phyloP scores from a whole-genome alignment of 139 green algal species.

The Mesotaenium endlicherianum region DNA sequence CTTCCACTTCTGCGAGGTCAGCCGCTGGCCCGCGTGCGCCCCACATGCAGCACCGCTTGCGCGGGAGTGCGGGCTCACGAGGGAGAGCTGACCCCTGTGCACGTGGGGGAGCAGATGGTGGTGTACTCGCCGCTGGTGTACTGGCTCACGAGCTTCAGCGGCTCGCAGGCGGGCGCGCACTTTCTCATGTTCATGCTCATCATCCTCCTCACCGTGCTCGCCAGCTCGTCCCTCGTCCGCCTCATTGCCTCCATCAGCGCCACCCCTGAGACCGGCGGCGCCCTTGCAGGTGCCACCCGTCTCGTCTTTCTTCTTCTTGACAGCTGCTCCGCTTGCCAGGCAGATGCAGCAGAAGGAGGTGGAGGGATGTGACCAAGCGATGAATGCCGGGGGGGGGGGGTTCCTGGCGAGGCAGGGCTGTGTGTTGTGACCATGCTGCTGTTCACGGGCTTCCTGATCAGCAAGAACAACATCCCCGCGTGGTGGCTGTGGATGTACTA shows the following conservation, averaged over 20 bases:
- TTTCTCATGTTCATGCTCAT: slow-evolving; percentile 42
- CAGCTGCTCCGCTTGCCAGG: no score
- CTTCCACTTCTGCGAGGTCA: slow-evolving; percentile 31
- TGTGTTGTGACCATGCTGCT: slow-evolving; percentile 35
- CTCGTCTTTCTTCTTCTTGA: no score
- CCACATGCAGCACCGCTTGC: no score
- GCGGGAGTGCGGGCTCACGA: no score
- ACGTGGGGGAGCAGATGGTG: no score
- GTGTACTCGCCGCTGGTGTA: slow-evolving; percentile 31
- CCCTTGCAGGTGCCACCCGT: slow-evolving; percentile 14
- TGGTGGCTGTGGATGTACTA: slow-evolving; percentile 49
- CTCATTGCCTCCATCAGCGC: slow-evolving; percentile 37
- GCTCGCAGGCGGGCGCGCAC: not conserved
- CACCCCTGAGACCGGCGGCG: slow-evolving; percentile 15
- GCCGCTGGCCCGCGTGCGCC: no score
- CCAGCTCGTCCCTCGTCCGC: slow-evolving; percentile 36
- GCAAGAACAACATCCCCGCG: slow-evolving; percentile 32
- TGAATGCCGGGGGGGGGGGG: no score
- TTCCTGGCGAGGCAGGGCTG: no score
- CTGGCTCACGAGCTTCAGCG: slow-evolving; percentile 16
- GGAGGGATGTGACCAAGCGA: no score
- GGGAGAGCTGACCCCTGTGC: no score
- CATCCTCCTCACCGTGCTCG: slow-evolving; percentile 16
- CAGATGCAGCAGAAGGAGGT: no score
- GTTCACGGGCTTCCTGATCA: slow-evolving; percentile 51